A percentile compares a stretch with the other conserved stretches of the same genome.
Evolutionary conservation across 441 rosid species (phyloP).

Genomic region (Heliophila coronopifolia): DNA sequence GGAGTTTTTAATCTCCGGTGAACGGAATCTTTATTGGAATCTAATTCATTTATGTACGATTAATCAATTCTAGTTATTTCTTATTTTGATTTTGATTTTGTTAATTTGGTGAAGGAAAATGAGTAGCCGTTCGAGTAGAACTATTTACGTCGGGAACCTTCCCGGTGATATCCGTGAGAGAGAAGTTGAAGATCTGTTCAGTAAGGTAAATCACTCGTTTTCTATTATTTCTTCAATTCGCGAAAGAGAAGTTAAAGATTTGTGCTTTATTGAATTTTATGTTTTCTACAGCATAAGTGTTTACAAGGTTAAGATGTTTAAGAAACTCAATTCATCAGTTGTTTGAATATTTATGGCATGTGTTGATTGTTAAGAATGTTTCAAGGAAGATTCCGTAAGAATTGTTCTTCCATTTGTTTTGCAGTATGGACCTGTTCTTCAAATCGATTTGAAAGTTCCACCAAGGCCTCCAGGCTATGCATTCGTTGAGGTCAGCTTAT

Average conservation of each 20-base stretch:
- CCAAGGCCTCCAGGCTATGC: constrained; percentile 88
- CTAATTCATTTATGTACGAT: not conserved
- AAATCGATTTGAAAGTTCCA: constrained; percentile 70
- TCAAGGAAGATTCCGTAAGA: not conserved
- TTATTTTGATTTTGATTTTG: not conserved
- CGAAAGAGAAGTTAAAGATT: not conserved
- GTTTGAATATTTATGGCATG: not conserved
- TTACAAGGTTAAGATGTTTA: not conserved
- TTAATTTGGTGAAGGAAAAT: constrained; percentile 32
- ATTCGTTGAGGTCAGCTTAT: constrained; percentile 52
- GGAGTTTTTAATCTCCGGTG: too few relatives aligned
- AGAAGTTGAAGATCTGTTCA: constrained; percentile 92
- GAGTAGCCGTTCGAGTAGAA: constrained; percentile 96
- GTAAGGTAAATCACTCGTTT: constrained; percentile 43
- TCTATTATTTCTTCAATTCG: not conserved
- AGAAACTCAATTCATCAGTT: not conserved
- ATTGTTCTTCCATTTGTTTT: not conserved
- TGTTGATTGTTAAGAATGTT: not conserved
- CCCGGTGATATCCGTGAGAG: constrained; percentile 95
- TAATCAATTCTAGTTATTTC: constrained; percentile 3
- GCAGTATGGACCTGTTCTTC: constrained; percentile 68
- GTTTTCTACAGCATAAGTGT: not conserved
- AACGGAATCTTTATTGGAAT: too few relatives aligned
- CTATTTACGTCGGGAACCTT: constrained; percentile 86
- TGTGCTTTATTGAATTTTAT: not conserved